Evolutionary conservation across 1,284 basidiomycete species (phyloP), one percentile per base, ranked within the genome.

Genomic region (Trichosporon inkin): DNA sequence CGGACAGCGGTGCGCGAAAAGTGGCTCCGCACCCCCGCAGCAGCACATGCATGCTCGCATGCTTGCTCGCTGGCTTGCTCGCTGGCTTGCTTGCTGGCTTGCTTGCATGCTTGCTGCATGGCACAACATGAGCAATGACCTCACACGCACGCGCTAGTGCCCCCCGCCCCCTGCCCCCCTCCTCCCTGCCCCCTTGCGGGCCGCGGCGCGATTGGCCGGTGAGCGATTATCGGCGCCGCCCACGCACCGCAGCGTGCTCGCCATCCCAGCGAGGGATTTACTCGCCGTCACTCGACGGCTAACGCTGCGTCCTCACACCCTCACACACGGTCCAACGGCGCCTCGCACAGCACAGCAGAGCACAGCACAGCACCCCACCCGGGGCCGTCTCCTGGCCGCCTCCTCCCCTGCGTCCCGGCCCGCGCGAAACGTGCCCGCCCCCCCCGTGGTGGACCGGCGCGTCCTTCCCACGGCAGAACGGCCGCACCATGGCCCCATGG

Each of bases 181-280:
- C n/a, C n/a, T n/a, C n/a, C n/a, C n/a, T n/a, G n/a, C n/a, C n/a
- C n/a, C n/a, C n/a, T n/a, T n/a, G n/a, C n/a, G n/a, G n/a, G n/a
- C n/a, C n/a, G n/a, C n/a, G n/a, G n/a, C n/a, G n/a, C 44, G 22
- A 49, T 49, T 49, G 44, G 44, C 14, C 16, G 14, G 13, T 49
- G 44, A 49, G 44, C 44, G 44, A 49, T 28, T 49, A 20, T 10
- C 14, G 44, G 28, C 8, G 28, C 10, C 24, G 5, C 28, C 4
- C 5, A 32, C 28, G 28, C 5, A 32, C 28, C 28, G 28, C 4
- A 32, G 8, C 28, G 28, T 32, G 28, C 28, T n/a, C n/a, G n/a
- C n/a, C n/a, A 47, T 20, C 22, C 28, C 44, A 49, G 44, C 44
- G 44, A 49, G 44, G 44, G 44, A 49, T 49, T 49, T 49, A 49